These are phyloP conservation scores for Mikania micrantha DNA, from an alignment of 129 eudicot genomes.

Conservation along the genomic window DNA sequence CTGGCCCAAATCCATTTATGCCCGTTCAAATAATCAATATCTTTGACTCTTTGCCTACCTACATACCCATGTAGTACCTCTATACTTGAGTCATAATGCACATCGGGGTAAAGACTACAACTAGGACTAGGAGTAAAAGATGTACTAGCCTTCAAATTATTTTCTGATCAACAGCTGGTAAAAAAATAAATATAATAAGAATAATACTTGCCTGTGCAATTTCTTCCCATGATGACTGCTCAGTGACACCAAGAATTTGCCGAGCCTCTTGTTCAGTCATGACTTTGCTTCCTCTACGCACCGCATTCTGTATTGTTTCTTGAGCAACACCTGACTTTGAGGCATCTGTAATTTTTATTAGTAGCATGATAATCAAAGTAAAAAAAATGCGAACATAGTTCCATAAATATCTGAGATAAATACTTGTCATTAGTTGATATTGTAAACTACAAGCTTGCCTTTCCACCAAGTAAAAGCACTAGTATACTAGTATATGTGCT, in stretches of 20 bases:
- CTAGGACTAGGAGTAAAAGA: background rate
- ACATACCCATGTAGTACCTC: background rate
- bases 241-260: slow-evolving; percentile 75
- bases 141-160: background rate
- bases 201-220: slow-evolving; percentile 47
- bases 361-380: background rate
- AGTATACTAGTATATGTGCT: slow-evolving; percentile 3
- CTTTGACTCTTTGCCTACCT: background rate
- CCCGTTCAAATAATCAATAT: background rate
- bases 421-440: too few relatives aligned
- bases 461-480: background rate
- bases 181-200: background rate
- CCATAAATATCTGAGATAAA: background rate
- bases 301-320: slow-evolving; percentile 63
- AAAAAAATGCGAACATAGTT: too few relatives aligned
- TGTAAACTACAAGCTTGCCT: background rate
- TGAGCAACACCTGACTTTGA: slow-evolving; percentile 71
- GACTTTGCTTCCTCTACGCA: slow-evolving; percentile 53
- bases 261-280: slow-evolving; percentile 91
- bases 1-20: too few relatives aligned
- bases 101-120: background rate
- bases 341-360: slow-evolving; percentile 51
- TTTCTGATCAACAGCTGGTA: background rate
- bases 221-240: slow-evolving; percentile 66
- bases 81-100: background rate